Evolutionary conservation across 192 early-diverging fungal species (phyloP).

Genomic region (Gigaspora rosea): DNA sequence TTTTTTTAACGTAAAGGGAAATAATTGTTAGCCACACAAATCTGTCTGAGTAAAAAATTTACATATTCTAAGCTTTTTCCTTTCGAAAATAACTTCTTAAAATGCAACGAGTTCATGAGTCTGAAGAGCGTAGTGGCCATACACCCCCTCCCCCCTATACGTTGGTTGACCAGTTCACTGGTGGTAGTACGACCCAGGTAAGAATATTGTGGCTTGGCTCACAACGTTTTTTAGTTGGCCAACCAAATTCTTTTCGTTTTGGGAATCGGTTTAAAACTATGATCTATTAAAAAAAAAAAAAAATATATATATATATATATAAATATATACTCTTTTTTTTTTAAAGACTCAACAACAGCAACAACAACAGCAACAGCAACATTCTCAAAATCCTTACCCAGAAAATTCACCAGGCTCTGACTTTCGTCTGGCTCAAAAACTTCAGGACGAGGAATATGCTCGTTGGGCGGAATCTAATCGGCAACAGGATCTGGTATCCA

Average conservation of each 20-base stretch:
- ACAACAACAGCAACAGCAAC: conserved; percentile 5
- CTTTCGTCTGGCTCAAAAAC: conserved; percentile 30
- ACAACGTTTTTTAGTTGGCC: too few species aligned
- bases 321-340: too few species aligned
- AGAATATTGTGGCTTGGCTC: too few species aligned
- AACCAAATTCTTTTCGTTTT: too few species aligned
- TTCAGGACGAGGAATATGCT: conserved; percentile 30
- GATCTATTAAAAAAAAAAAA: too few species aligned
- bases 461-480: conserved; percentile 15
- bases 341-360: too few species aligned
- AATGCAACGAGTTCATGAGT: conserved; percentile 30
- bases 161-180: conserved; percentile 9
- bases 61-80: too few species aligned
- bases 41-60: too few species aligned
- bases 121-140: not conserved
- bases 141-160: conserved; percentile 29
- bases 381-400: conserved; percentile 28
- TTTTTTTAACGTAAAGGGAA: not conserved
- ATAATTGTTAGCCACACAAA: not conserved
- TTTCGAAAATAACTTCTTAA: not conserved
- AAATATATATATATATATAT: not conserved
- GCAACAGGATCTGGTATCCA: not conserved
- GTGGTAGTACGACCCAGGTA: not conserved
- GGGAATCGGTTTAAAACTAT: too few species aligned
- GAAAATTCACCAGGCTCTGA: conserved; percentile 16